These are phyloP conservation scores for Pichia sp. DNA, from an alignment of 1,139 yeast species.

Conservation along the genomic window DNA sequence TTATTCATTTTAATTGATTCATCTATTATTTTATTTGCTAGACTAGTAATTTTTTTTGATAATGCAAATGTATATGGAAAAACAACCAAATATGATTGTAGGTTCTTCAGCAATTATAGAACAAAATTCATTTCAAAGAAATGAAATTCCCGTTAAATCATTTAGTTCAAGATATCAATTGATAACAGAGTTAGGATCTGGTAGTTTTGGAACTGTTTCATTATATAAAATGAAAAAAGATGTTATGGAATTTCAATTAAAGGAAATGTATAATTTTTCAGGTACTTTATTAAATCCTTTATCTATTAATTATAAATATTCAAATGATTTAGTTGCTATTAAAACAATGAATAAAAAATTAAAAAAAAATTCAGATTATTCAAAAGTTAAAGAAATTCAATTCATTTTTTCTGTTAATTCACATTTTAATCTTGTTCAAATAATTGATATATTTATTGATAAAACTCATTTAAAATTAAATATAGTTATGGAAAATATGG, in stretches of 20 bases:
- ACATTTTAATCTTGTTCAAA: slow-evolving; percentile 65
- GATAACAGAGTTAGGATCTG: slow-evolving; percentile 58
- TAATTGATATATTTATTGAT: slow-evolving; percentile 77
- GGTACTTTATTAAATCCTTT: slow-evolving; percentile 51
- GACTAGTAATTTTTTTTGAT: too few species aligned
- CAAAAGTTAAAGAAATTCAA: slow-evolving; percentile 63
- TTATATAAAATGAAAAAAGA: slow-evolving; percentile 44
- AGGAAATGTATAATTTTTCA: slow-evolving; percentile 20
- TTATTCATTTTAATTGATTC: too few species aligned
- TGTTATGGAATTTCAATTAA: background rate
- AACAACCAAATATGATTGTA: background rate
- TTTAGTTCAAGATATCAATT: slow-evolving; percentile 38
- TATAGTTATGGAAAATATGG: slow-evolving; percentile 86
- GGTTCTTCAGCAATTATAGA: too few species aligned
- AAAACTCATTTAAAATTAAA: slow-evolving; percentile 51
- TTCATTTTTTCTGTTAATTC: slow-evolving; percentile 68
- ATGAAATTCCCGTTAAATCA: slow-evolving; percentile 22
- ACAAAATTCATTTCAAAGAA: background rate
- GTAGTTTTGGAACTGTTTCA: slow-evolving; percentile 72
- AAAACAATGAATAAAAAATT: slow-evolving; percentile 66
- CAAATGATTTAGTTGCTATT: slow-evolving; percentile 62
- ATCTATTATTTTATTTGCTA: background rate
- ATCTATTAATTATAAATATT: slow-evolving; percentile 18
- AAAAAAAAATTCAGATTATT: slow-evolving; percentile 47
- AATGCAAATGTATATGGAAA: background rate